Evolutionary conservation across 2,329 filamentous ascomycete species (phyloP).

Genomic region (Colletotrichum orbiculare): DNA sequence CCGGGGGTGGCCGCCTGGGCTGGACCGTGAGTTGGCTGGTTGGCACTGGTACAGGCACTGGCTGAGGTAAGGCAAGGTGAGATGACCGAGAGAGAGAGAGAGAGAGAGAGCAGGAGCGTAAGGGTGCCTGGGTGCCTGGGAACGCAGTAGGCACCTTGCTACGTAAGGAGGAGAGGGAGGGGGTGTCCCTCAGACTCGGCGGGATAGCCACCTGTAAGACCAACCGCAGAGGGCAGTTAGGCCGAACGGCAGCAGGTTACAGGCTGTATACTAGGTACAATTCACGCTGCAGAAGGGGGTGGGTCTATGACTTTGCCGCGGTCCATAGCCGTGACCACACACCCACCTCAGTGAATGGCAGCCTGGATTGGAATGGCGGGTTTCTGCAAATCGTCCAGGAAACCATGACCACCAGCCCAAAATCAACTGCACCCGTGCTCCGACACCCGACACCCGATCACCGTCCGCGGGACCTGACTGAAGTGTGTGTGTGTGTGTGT

Average conservation of each 20-base stretch:
- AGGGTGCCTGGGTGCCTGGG: constrained; percentile 5
- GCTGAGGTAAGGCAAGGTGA: constrained; percentile 14
- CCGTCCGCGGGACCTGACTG: constrained; percentile 22
- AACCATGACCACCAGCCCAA: constrained; percentile 23
- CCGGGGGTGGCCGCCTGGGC: constrained; percentile 33
- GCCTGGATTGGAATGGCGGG: constrained; percentile 9
- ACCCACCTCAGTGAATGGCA: too few species aligned
- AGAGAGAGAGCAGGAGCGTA: background rate
- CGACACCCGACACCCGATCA: constrained; percentile 36
- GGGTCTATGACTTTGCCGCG: constrained; percentile 33
- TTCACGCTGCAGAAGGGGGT: constrained; percentile 5
- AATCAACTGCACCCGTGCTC: constrained; percentile 8
- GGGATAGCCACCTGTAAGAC: too few species aligned
- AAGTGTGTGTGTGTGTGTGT: constrained; percentile 1
- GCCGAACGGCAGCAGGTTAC: too few species aligned
- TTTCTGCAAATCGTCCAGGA: constrained; percentile 26
- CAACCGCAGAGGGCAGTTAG: too few species aligned
- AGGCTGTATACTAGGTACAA: background rate
- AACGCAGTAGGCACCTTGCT: background rate
- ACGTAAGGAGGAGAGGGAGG: too few species aligned
- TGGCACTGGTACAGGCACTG: constrained; percentile 30
- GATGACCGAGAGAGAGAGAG: constrained; percentile 18
- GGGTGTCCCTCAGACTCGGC: too few species aligned
- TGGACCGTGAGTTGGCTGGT: constrained; percentile 26
- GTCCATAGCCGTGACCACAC: constrained; percentile 1